Conservation (phyloP, 192 early-diverging fungal species). For the Dissophora ornata region DNA sequence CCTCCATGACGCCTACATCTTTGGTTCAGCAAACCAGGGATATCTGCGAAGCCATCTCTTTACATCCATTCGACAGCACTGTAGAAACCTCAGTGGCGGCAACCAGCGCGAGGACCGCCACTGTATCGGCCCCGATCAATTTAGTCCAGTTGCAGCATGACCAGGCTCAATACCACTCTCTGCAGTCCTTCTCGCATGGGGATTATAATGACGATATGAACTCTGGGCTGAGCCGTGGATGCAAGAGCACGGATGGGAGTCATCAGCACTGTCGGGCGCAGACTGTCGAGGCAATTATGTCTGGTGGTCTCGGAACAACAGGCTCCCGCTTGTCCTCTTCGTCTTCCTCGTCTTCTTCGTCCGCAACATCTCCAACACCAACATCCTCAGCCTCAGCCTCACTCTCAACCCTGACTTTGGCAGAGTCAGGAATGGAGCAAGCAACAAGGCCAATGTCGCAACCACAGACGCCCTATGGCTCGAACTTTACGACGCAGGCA, state of each 20-base stretch:
- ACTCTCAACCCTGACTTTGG: conserved; percentile 31
- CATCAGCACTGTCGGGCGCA: conserved; percentile 48
- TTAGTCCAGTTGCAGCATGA: conserved; percentile 3
- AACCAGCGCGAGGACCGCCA: neutral
- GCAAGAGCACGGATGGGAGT: conserved; percentile 14
- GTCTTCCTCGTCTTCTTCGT: conserved; percentile 20
- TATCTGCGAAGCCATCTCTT: neutral
- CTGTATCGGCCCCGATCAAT: neutral
- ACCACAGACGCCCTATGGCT: neutral
- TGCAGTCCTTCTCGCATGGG: conserved; percentile 4
- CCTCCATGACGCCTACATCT: neutral
- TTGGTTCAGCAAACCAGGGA: neutral
- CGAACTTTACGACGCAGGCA: conserved; percentile 5
- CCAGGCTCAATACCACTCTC: conserved; percentile 13
- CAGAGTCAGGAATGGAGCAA: conserved; percentile 25
- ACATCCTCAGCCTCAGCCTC: conserved; percentile 45
- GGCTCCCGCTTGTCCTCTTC: conserved; percentile 10
- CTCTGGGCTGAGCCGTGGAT: conserved; percentile 32
- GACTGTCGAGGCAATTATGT: conserved; percentile 51
- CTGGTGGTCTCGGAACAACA: neutral
- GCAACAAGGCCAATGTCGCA: conserved; percentile 14
- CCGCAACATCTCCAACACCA: conserved; percentile 14
- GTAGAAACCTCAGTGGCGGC: neutral
- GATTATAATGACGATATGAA: conserved; percentile 46
- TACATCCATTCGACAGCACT: conserved; percentile 25